Conservation (phyloP, 2,329 filamentous ascomycete species). For the Penicillium sumatraense region DNA sequence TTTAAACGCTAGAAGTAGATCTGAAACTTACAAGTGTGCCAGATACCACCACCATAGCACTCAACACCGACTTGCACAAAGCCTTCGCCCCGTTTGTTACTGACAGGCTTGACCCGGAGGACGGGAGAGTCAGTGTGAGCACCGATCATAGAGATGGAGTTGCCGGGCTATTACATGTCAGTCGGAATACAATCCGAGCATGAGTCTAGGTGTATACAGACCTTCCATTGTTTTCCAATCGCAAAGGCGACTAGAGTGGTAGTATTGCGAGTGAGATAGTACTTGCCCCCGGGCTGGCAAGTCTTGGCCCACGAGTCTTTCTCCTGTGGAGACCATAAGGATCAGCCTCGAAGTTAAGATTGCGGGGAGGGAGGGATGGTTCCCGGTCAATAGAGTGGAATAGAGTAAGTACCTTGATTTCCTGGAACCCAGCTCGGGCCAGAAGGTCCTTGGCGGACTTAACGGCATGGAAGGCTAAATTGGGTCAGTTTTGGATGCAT, state of each 20-base stretch:
- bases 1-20: not conserved
- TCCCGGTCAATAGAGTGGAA: not conserved
- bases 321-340: constrained; percentile 57
- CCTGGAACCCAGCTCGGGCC: constrained; percentile 80
- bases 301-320: constrained; percentile 83
- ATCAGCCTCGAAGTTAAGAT: constrained; percentile 3
- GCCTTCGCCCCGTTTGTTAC: constrained; percentile 82
- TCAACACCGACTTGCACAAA: constrained; percentile 96
- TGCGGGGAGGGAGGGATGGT: not conserved
- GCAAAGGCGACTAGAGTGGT: constrained; percentile 93
- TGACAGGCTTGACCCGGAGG: constrained; percentile 90
- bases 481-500: constrained; percentile 8
- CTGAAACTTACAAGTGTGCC: constrained; percentile 74
- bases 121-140: constrained; percentile 96
- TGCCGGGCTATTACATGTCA: constrained; percentile 65
- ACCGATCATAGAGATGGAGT: constrained; percentile 88
- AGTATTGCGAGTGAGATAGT: constrained; percentile 92
- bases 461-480: constrained; percentile 89
- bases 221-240: constrained; percentile 85
- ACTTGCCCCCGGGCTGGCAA: constrained; percentile 86
- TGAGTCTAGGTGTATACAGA: constrained; percentile 23
- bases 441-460: constrained; percentile 76
- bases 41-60: constrained; percentile 94
- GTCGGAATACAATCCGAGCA: not conserved
- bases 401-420: constrained; percentile 66